phyloP scores from a whole-genome alignment of 73 alveolate genomes.

The Symbiodinium natans region DNA sequence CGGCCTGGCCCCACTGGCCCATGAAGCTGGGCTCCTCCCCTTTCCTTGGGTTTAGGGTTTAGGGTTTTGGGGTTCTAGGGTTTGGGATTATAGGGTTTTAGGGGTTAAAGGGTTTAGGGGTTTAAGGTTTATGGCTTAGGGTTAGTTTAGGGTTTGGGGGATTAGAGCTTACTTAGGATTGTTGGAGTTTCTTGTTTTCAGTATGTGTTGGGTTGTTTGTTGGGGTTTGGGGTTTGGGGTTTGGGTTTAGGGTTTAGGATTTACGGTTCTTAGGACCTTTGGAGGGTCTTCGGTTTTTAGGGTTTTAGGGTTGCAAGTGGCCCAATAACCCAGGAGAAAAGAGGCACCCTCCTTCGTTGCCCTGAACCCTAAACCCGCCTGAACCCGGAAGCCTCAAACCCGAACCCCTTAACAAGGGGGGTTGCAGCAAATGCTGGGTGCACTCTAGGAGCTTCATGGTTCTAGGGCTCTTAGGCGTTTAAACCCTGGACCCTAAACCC shows the following conservation, averaged over 20 bases:
- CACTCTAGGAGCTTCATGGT: too few relatives aligned
- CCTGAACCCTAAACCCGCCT: background rate
- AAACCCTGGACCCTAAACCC: background rate
- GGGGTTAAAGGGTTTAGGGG: background rate
- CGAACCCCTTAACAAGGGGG: background rate
- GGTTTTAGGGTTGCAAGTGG: background rate
- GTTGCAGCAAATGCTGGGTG: too few relatives aligned
- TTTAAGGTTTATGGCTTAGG: background rate
- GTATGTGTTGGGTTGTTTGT: too few relatives aligned
- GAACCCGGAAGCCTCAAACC: background rate
- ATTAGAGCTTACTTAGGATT: background rate
- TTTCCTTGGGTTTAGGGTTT: background rate
- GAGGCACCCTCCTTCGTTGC: too few relatives aligned
- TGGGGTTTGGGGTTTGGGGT: background rate
- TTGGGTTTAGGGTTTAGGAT: background rate
- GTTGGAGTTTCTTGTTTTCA: background rate
- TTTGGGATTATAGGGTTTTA: background rate
- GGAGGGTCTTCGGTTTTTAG: background rate
- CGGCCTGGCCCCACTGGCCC: constrained; percentile 14
- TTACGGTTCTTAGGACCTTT: background rate
- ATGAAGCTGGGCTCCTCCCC: background rate
- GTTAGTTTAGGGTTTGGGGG: background rate
- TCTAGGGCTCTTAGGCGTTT: too few relatives aligned
- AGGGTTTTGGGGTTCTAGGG: background rate
- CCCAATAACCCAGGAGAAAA: too few relatives aligned